Base-by-base conservation (phyloP, 441 rosid genomes). In the Lagerstroemia fauriei region DNA sequence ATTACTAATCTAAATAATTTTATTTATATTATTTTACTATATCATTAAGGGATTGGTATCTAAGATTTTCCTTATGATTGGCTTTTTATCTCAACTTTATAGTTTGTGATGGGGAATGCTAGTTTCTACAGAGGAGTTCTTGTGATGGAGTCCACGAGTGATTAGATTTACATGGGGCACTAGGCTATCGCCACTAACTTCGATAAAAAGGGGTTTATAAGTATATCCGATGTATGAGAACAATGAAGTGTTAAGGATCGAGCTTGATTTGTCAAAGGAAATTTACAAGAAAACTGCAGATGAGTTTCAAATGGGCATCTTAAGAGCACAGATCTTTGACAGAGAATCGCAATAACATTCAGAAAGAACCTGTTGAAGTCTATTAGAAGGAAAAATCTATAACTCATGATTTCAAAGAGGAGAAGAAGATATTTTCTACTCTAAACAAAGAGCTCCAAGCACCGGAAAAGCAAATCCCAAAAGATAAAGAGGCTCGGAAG, bases 401-500 rank as follows among this genome's bases (percentile, higher is more conserved):
- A 9, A 87, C 90, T 80, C 87, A 88, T 76, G 95, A 92, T 83
- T 82, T 94, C 38, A 88, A 83, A 80, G 94, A 88, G 84, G 95
- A 93, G 87, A 91, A 87, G 75, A 86, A 81, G 73, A 51, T 71
- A 17, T 89, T 90, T 80, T 79, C 89, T 75, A 89, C 92, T 53
- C 81, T 92, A 81, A 90, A 84, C 82, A 89, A 91, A 83, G 97
- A 93, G 80, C 61, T 90, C 66, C 89, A 93, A 83, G 87, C 89
- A 80, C 84, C 93, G 84, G 93, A 93, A 88, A 93, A 89, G 86
- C 97, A 92, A 83, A 86, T 89, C 46, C 61, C 73, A 69, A 88
- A 91, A 85, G 98, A 95, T 84, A 88, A 83, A 82, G 94, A 92
- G 83, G 88, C 90, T 6, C 92, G 90, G 63, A 90, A 92, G 83